Percentiles rank a stretch among this genome's conserved stretches.
These are phyloP conservation scores for Nannochloris sp. DNA, from an alignment of 139 green algal genomes.

Conservation along the genomic window DNA sequence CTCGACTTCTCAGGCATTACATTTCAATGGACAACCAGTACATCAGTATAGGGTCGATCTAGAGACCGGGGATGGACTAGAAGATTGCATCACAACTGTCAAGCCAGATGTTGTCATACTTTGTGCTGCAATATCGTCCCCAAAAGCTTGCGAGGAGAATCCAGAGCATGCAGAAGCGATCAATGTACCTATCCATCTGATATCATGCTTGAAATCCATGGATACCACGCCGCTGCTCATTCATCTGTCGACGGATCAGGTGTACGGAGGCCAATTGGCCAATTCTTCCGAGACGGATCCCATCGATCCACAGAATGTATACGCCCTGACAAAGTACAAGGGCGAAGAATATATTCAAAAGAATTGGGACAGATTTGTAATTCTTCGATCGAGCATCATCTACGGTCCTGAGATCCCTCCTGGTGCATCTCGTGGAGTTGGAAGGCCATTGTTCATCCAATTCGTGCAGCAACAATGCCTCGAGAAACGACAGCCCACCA, in stretches of 20 bases:
- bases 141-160: constrained; percentile 50
- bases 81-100: constrained; percentile 29
- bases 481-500: constrained; percentile 25
- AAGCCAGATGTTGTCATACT: constrained; percentile 41
- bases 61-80: constrained; percentile 35
- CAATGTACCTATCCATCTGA: constrained; percentile 45
- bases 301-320: constrained; percentile 47
- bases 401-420: constrained; percentile 35
- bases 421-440: constrained; percentile 15
- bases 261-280: constrained; percentile 31
- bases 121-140: constrained; percentile 51
- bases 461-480: constrained; percentile 21
- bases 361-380: constrained; percentile 43
- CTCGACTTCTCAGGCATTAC: constrained; percentile 1
- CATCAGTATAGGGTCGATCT: constrained; percentile 29
- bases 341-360: constrained; percentile 40
- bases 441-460: constrained; percentile 41
- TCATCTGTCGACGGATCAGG: constrained; percentile 69
- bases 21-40: not conserved
- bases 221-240: constrained; percentile 42
- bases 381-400: constrained; percentile 59
- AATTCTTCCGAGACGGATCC: constrained; percentile 35
- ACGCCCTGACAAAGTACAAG: constrained; percentile 45
- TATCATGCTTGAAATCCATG: constrained; percentile 20
- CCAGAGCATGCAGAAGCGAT: constrained; percentile 28